Base-by-base conservation (phyloP, 768 basidiomycete species). In the Boletus rufocinnamomeus region DNA sequence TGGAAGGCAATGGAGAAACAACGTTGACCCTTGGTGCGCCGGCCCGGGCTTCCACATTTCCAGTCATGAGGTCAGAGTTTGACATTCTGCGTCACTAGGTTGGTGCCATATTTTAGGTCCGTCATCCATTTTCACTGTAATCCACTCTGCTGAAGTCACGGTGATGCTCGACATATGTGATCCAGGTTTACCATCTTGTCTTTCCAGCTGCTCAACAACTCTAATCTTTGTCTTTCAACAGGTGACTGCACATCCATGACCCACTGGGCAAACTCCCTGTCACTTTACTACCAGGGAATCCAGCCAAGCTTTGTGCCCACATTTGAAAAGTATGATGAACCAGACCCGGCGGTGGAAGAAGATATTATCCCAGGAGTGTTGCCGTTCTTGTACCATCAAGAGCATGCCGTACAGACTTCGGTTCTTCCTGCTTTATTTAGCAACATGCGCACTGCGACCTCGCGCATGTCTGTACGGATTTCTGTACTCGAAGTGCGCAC, bases 171-270 rank as follows among this genome's bases (percentile, higher is more conserved):
- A 34, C n/a, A n/a, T n/a, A n/a, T n/a, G n/a, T n/a, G n/a, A n/a
- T n/a, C n/a, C n/a, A n/a, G n/a, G n/a, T n/a, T n/a, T n/a, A n/a
- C n/a, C n/a, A n/a, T n/a, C n/a, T n/a, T n/a, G n/a, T n/a, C n/a
- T n/a, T n/a, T n/a, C n/a, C n/a, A n/a, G n/a, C n/a, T n/a, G n/a
- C n/a, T n/a, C n/a, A n/a, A n/a, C n/a, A 7, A n/a, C 3, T 11
- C 11, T 48, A 30, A 30, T 21, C 6, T 30, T 7, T 44, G 11
- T 11, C 6, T 35, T 14, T 34, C 23, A 6, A 40, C 38, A 56
- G 54, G 54, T 25, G 54, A 56, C 40, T 56, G 54, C 19, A 49
- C 47, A 7, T 56, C 54, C 13, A 56, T 56, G 54, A 56, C 54
- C 16, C 46, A 56, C 8, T 49, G 27, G 38, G 47, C 30, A 25